Evolutionary conservation across 768 basidiomycete genomes (phyloP), one percentile per base, ranked within the genome.

Genomic region (Amylocystis lapponica): DNA sequence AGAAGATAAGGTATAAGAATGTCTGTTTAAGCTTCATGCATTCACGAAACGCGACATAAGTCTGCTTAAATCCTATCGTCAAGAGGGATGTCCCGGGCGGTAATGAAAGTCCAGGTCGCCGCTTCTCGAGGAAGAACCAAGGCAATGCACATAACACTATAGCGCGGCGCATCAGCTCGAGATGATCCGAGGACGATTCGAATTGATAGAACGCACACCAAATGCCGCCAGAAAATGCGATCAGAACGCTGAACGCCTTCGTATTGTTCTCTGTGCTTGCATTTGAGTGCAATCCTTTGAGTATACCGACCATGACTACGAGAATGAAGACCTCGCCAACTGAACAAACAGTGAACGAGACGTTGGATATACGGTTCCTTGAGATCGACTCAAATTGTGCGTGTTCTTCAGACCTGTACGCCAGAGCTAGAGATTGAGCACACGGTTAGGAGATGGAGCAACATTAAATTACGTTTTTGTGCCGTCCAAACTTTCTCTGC

Each of bases 201-300:
- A 20, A 13, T 36, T 29, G 31, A 17, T 11, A 21, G 19, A 10
- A 67, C 79, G 37, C 57, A 81, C 82, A 48, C 85, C 86, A 88
- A 7, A 82, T 70, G n/a, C 75, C 85, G 1, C 85, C 85, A 14
- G 83, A 73, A 59, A 86, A 88, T 0, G 86, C 86, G 48, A 86
- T 83, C n/a, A 87, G 65, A 10, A 79, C 74, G 53, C 82, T 86
- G 56, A 88, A 81, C 3, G 81, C 80, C 49, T 72, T 81, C 3
- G 83, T 87, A 54, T 88, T 87, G 58, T 83, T 83, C 43, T 81
- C 76, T 1, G 73, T 73, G 53, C 75, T 86, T 49, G 67, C 68
- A 27, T 73, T 77, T 0, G 76, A 76, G 41, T 77, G 70, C 38
- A 88, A 56, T 0, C 71, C 83, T 56, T 83, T 77, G 16, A 87